Percentiles rank a stretch among this genome's conserved stretches.
Evolutionary conservation across 1,284 basidiomycete species (phyloP).

Genomic region (Cystobasidium sp.): DNA sequence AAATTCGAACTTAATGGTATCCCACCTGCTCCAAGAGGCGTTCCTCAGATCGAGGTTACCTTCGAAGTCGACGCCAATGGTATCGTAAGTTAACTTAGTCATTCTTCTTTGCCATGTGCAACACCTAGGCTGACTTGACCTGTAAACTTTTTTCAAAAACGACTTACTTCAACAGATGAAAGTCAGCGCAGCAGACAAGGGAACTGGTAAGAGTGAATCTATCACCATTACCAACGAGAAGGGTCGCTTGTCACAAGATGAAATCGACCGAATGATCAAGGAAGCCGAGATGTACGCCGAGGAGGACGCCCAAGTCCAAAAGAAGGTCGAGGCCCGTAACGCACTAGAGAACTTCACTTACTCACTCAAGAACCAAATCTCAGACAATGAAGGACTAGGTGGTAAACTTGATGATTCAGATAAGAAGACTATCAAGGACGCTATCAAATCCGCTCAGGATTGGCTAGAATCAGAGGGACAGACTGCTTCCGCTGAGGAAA

Average conservation of each 20-base stretch:
- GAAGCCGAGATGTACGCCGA: slow-evolving; percentile 68
- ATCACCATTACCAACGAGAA: slow-evolving; percentile 99
- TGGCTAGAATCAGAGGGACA: slow-evolving; percentile 87
- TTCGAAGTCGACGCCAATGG: slow-evolving; percentile 90
- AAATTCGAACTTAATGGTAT: slow-evolving; percentile 86
- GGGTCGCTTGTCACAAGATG: slow-evolving; percentile 95
- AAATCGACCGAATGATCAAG: slow-evolving; percentile 93
- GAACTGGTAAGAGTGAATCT: slow-evolving; percentile 89
- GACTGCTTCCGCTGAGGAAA: slow-evolving; percentile 77
- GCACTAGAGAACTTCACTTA: slow-evolving; percentile 50
- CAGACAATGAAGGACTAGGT: slow-evolving; percentile 84
- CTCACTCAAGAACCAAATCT: slow-evolving; percentile 75
- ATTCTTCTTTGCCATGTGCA: not conserved
- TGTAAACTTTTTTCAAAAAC: slow-evolving; percentile 61
- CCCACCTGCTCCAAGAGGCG: slow-evolving; percentile 96
- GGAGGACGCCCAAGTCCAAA: slow-evolving; percentile 86
- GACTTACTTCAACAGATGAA: slow-evolving; percentile 64
- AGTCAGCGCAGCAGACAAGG: slow-evolving; percentile 95
- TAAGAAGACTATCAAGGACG: slow-evolving; percentile 81
- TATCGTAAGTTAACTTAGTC: slow-evolving; percentile 20
- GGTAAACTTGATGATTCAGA: slow-evolving; percentile 84
- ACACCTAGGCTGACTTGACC: slow-evolving; percentile 58
- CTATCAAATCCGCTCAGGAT: slow-evolving; percentile 85
- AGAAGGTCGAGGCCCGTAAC: slow-evolving; percentile 76
- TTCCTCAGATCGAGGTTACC: slow-evolving; percentile 96